Percentiles rank a stretch among this genome's conserved stretches.
Conservation (phyloP, 805 yeast species). For the Myxozyma kluyveri region DNA sequence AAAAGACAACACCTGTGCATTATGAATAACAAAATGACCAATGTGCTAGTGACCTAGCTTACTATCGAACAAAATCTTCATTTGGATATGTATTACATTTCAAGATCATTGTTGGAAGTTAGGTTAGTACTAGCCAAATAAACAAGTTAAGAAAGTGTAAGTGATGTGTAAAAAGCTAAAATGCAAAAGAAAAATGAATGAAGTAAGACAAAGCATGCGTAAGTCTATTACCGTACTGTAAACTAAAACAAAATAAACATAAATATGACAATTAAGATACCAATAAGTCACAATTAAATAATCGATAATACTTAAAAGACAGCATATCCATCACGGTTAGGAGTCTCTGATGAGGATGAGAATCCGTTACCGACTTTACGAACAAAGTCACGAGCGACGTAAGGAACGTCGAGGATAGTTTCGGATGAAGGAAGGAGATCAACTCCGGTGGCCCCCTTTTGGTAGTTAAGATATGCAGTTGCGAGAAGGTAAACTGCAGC, state of each 20-base stretch:
- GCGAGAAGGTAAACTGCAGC: constrained; percentile 45
- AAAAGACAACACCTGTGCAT: too few relatives aligned
- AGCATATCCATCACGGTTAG: constrained; percentile 82
- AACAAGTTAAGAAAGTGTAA: too few relatives aligned
- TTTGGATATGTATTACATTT: too few relatives aligned
- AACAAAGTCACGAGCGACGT: constrained; percentile 37
- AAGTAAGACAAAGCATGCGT: not conserved
- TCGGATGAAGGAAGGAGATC: constrained; percentile 47
- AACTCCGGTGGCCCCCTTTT: constrained; percentile 61
- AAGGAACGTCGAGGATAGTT: constrained; percentile 58
- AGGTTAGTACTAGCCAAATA: too few relatives aligned
- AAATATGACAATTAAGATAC: not conserved
- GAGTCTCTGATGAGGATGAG: constrained; percentile 50
- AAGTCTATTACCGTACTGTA: not conserved
- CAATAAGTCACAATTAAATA: not conserved
- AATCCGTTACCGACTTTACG: constrained; percentile 68
- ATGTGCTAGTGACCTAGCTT: too few relatives aligned
- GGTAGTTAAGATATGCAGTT: constrained; percentile 69
- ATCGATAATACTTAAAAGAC: constrained; percentile 65
- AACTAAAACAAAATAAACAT: not conserved
- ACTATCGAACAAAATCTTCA: too few relatives aligned
- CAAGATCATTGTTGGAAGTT: too few relatives aligned
- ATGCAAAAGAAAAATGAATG: too few relatives aligned
- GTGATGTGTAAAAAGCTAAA: too few relatives aligned
- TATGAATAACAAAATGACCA: too few relatives aligned